Base-by-base conservation (phyloP, 371 early-diverging fungal species). In the Catenaria anguillulae region DNA sequence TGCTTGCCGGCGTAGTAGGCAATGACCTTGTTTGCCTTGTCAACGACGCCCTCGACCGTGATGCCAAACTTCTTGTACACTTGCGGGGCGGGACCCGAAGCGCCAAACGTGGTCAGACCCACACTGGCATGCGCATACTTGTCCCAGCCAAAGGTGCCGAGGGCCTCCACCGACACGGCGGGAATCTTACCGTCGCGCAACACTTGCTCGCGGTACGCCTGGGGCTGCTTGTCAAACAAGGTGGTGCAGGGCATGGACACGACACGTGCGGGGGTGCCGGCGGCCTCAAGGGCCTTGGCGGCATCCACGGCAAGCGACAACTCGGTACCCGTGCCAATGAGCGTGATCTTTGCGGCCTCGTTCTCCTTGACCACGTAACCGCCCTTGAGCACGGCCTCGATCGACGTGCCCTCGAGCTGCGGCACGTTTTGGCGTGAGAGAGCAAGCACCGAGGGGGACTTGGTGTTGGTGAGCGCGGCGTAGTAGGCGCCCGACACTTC, bases 241-340 rank as follows among this genome's bases (percentile, higher is more conserved):
- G 92, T 92, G 66, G 84, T 79, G 66, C 91, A 98, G 29, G 97
- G 93, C 80, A 98, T 84, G 43, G 99, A 99, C 40, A 99, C 95
- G 43, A 98, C 84, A 63, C 91, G 88, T 34, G 86, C 82, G 24
- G 71, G 64, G 34, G 72, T 68, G 31, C 82, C 71, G 40, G 5
- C 10, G 60, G 78, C 70, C 36, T 77, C 73, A 36, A 97, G 76
- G 48, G 75, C 64, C 66, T 87, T 78, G 60, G 90, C 90, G 17
- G 93, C 80, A 40, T 92, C 89, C 29, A 94, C 84, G 61, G 86
- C 84, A 55, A 98, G 79, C 59, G 83, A 81, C 8, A 93, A 88
- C 75, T 99, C 99, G 24, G 98, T 93, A 52, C 99, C 99, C 24
- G 98, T 94, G 43, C 86, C 93, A 15, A 90, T 79, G 33, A 99